Percentiles rank a stretch among this genome's conserved stretches.
These are phyloP conservation scores for Sindora glabra DNA, from an alignment of 306 rosid species.

Conservation along the genomic window DNA sequence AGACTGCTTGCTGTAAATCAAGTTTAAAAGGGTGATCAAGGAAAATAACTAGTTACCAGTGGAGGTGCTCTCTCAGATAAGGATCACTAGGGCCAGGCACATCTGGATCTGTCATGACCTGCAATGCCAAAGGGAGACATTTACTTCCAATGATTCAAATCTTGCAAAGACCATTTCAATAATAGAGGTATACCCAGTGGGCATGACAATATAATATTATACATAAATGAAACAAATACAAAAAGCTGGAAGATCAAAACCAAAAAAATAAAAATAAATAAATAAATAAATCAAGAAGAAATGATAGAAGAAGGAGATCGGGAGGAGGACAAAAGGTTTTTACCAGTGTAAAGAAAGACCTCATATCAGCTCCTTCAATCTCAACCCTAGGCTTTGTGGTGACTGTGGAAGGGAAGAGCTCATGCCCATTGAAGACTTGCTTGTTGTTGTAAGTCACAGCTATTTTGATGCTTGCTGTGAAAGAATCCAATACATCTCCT, in stretches of 20 bases:
- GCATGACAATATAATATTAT: not conserved
- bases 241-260: too few species aligned
- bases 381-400: slow-evolving; percentile 55
- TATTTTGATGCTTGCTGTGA: slow-evolving; percentile 50
- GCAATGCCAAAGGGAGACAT: slow-evolving; percentile 2
- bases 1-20: too few species aligned
- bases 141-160: not conserved
- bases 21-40: not conserved
- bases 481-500: slow-evolving; percentile 78
- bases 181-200: not conserved
- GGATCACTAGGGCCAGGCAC: slow-evolving; percentile 95
- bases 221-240: too few species aligned
- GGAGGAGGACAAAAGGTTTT: not conserved
- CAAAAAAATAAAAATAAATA: too few species aligned
- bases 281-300: too few species aligned
- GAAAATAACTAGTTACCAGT: slow-evolving; percentile 43
- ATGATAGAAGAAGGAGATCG: not conserved
- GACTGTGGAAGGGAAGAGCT: slow-evolving; percentile 63
- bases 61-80: slow-evolving; percentile 72
- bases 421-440: slow-evolving; percentile 70
- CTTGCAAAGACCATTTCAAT: not conserved
- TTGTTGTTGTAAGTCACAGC: slow-evolving; percentile 42
- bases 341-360: slow-evolving; percentile 85
- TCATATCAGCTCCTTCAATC: slow-evolving; percentile 74
- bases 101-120: slow-evolving; percentile 87